Evolutionary conservation across 2,329 filamentous ascomycete species (phyloP).

Genomic region (Rhinocladiella similis): DNA sequence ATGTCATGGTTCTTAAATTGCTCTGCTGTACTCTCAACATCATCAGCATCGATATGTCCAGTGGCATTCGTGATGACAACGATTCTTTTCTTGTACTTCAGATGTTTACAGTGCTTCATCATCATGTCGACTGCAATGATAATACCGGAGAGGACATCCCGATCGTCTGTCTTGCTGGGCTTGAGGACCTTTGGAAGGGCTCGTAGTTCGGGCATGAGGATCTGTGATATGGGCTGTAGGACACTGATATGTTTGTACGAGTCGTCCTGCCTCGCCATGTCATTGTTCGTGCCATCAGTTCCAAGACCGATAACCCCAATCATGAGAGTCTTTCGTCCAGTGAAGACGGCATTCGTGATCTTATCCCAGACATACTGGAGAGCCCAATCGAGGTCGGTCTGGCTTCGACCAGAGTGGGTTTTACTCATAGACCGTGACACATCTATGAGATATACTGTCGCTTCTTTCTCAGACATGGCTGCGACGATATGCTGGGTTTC

Average conservation of each 20-base stretch:
- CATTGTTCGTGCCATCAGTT: slow-evolving; percentile 74
- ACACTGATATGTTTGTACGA: slow-evolving; percentile 82
- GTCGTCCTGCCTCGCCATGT: slow-evolving; percentile 61
- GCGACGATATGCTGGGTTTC: background rate
- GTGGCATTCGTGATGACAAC: slow-evolving; percentile 82
- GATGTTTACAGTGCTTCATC: slow-evolving; percentile 70
- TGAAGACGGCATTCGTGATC: slow-evolving; percentile 71
- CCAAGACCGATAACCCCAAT: slow-evolving; percentile 81
- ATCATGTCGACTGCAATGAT: slow-evolving; percentile 89
- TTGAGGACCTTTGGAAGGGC: slow-evolving; percentile 63
- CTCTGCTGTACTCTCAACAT: slow-evolving; percentile 50
- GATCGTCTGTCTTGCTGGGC: slow-evolving; percentile 66
- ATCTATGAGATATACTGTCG: slow-evolving; percentile 88
- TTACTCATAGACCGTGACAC: slow-evolving; percentile 81
- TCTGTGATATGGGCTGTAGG: slow-evolving; percentile 63
- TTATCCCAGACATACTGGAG: slow-evolving; percentile 96
- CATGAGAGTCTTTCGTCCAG: slow-evolving; percentile 71
- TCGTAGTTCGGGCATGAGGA: slow-evolving; percentile 69
- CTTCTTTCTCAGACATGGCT: slow-evolving; percentile 69
- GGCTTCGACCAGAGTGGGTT: slow-evolving; percentile 66
- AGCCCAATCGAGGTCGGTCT: slow-evolving; percentile 84
- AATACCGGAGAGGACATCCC: slow-evolving; percentile 84
- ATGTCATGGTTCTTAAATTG: slow-evolving; percentile 70
- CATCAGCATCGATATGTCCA: slow-evolving; percentile 69
- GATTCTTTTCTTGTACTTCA: slow-evolving; percentile 79